Conservation (phyloP, 768 basidiomycete species). For the Tulasnella sp. region DNA sequence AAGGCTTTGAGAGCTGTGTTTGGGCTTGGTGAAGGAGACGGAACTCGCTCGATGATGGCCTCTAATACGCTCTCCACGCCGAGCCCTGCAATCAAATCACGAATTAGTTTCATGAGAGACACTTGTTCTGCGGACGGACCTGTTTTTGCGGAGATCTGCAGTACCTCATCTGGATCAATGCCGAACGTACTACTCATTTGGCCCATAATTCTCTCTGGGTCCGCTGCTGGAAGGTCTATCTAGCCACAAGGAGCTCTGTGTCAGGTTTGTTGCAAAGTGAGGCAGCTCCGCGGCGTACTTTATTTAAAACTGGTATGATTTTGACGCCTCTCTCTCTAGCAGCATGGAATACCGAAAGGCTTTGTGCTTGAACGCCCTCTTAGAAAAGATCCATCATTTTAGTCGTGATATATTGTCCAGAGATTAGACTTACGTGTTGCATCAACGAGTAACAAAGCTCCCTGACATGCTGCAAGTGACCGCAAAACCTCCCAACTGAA, state of each 20-base stretch:
- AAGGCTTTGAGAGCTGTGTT: constrained; percentile 62
- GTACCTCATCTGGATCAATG: constrained; percentile 55
- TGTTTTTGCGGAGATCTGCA: constrained; percentile 85
- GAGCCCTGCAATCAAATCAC: constrained; percentile 19
- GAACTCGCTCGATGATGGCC: constrained; percentile 73
- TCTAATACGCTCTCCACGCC: constrained; percentile 66
- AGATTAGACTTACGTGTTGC: constrained; percentile 46
- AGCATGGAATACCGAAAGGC: constrained; percentile 85
- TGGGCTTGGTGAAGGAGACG: constrained; percentile 51
- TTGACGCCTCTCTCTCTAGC: constrained; percentile 68
- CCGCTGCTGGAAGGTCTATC: constrained; percentile 88
- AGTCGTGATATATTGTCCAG: not conserved
- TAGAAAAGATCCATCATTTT: not conserved
- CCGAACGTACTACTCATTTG: constrained; percentile 79
- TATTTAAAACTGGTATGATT: constrained; percentile 88
- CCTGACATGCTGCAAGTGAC: constrained; percentile 85
- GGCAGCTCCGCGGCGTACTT: constrained; percentile 34
- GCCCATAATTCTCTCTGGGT: constrained; percentile 62
- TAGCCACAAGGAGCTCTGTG: constrained; percentile 23
- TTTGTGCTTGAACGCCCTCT: constrained; percentile 93
- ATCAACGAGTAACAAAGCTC: constrained; percentile 74
- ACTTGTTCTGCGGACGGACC: constrained; percentile 30
- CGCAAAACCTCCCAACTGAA: constrained; percentile 95
- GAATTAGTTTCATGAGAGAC: not conserved
- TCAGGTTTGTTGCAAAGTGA: not conserved